Conservation (phyloP, 2,329 filamentous ascomycete species). For the Lanzia echinophila region DNA sequence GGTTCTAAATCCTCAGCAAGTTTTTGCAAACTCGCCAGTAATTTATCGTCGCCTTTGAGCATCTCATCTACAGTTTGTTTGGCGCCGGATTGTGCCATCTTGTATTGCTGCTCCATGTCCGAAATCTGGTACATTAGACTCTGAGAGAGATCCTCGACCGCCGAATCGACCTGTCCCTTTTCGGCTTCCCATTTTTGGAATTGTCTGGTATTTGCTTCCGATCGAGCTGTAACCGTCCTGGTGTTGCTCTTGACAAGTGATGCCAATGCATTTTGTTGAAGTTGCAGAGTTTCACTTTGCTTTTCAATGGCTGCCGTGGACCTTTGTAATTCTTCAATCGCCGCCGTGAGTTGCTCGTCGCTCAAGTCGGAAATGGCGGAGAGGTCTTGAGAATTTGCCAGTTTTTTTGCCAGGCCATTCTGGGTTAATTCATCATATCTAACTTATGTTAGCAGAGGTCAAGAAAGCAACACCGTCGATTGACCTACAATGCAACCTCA, state of each 20-base stretch:
- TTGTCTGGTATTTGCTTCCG: constrained; percentile 35
- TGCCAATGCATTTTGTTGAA: constrained; percentile 55
- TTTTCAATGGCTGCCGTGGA: constrained; percentile 59
- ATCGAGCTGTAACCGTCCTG: constrained; percentile 31
- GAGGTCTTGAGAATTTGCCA: constrained; percentile 41
- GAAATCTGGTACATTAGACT: constrained; percentile 39
- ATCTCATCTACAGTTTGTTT: constrained; percentile 43
- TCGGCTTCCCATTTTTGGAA: constrained; percentile 36
- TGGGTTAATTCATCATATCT: constrained; percentile 46
- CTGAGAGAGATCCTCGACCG: constrained; percentile 44
- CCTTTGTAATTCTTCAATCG: constrained; percentile 55
- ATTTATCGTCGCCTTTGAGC: constrained; percentile 56
- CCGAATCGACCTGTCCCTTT: constrained; percentile 36
- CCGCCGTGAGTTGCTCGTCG: constrained; percentile 53
- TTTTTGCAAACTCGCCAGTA: constrained; percentile 59
- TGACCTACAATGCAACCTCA: constrained; percentile 45
- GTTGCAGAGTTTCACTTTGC: constrained; percentile 54
- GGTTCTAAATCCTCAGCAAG: constrained; percentile 54
- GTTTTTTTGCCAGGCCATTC: constrained; percentile 40
- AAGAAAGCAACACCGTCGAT: neutral
- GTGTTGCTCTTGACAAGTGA: constrained; percentile 42
- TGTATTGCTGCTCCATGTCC: constrained; percentile 46
- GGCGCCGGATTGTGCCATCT: constrained; percentile 38
- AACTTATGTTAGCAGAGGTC: constrained; percentile 7
- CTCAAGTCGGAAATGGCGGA: constrained; percentile 43